A percentile compares a stretch with the other conserved stretches of the same genome.
Evolutionary conservation across 2,329 filamentous ascomycete genomes (phyloP).

Genomic region (Alternaria solani): DNA sequence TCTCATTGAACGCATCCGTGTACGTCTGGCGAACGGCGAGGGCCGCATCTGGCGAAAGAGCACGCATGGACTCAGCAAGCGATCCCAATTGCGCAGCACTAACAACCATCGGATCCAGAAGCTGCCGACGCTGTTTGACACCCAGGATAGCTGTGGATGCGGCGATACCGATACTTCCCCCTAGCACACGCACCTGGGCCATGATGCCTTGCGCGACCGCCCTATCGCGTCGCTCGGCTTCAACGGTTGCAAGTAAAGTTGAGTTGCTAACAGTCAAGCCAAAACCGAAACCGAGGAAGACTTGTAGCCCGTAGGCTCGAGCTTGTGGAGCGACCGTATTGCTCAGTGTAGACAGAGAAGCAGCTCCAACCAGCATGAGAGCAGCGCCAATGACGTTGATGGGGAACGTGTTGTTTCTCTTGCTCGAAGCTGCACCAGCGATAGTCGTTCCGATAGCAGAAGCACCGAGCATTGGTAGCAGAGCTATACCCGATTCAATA

Average conservation of each 20-base stretch:
- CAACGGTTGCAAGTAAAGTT: conserved; percentile 14
- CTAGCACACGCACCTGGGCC: conserved; percentile 19
- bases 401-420: conserved; percentile 17
- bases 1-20: conserved; percentile 27
- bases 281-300: conserved; percentile 17
- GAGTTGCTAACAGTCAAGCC: conserved; percentile 15
- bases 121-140: conserved; percentile 13
- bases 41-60: not conserved
- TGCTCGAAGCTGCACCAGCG: conserved; percentile 12
- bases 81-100: conserved; percentile 12
- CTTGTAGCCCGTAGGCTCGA: conserved; percentile 15
- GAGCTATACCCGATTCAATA: conserved; percentile 12
- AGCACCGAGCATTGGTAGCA: conserved; percentile 17
- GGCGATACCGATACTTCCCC: conserved; percentile 20
- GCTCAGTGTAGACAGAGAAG: conserved; percentile 11
- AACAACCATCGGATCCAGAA: conserved; percentile 10
- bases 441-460: conserved; percentile 15
- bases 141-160: conserved; percentile 20
- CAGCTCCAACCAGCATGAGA: conserved; percentile 15
- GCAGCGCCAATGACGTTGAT: conserved; percentile 12
- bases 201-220: conserved; percentile 19
- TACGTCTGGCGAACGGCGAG: conserved; percentile 16
- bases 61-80: conserved; percentile 14
- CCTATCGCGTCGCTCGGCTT: conserved; percentile 13
- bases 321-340: conserved; percentile 4